These are phyloP conservation scores for Recurvomyces mirabilis DNA, from an alignment of 495 filamentous ascomycete genomes.

Conservation along the genomic window DNA sequence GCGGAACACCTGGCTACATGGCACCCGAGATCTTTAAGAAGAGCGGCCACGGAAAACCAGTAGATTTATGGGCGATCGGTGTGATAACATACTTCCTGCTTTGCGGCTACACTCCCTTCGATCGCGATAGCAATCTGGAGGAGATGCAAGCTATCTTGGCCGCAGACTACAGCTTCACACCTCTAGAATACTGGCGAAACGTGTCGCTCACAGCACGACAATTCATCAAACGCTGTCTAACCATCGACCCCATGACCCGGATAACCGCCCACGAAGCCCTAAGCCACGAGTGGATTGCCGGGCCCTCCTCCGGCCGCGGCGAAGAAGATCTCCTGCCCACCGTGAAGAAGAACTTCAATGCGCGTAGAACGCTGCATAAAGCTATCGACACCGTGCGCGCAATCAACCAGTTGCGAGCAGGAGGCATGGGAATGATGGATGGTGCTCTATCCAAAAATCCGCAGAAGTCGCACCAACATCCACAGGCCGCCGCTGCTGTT, in stretches of 20 bases:
- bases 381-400: conserved; percentile 97
- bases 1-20: conserved; percentile 96
- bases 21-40: conserved; percentile 76
- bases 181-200: conserved; percentile 89
- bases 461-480: conserved; percentile 31
- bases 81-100: conserved; percentile 92
- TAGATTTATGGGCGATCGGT: conserved; percentile 71
- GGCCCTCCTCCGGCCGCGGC: conserved; percentile 37
- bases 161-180: conserved; percentile 94
- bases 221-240: conserved; percentile 82
- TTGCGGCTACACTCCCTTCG: conserved; percentile 96
- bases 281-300: conserved; percentile 75
- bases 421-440: conserved; percentile 73
- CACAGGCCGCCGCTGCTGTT: conserved; percentile 1
- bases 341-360: conserved; percentile 99
- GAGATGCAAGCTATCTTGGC: conserved; percentile 98
- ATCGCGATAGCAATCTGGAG: conserved; percentile 92
- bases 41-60: conserved; percentile 65
- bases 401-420: conserved; percentile 90
- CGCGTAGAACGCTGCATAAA: conserved; percentile 80
- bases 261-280: conserved; percentile 95
- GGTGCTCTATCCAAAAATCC: conserved; percentile 56
- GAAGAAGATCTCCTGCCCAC: conserved; percentile 73
- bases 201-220: conserved; percentile 77
- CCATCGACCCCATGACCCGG: conserved; percentile 71